Evolutionary conservation across 352 stramenopile genomes (phyloP).

Genomic region (Globisporangium middletonii): DNA sequence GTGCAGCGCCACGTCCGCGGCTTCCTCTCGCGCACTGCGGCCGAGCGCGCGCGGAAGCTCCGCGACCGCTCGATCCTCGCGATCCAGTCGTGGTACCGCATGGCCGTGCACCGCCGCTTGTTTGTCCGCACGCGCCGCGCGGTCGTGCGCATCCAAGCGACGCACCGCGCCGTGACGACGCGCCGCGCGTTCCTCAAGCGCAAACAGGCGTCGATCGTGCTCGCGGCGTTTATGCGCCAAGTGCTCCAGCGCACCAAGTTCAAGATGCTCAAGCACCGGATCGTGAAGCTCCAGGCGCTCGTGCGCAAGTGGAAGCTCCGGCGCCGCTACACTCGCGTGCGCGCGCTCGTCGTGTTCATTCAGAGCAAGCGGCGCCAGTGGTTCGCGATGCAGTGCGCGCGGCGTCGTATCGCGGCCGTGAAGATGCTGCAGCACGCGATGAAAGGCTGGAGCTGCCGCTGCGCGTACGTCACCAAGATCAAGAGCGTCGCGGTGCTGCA

Average conservation of each 20-base stretch:
- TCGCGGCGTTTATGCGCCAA: conserved; percentile 67
- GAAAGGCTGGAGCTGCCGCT: conserved; percentile 39
- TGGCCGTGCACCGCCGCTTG: conserved; percentile 25
- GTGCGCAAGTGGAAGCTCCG: conserved; percentile 39
- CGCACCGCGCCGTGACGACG: conserved; percentile 29
- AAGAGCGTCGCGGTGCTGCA: conserved; percentile 29
- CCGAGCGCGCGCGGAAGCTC: conserved; percentile 52
- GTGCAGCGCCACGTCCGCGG: conserved; percentile 44
- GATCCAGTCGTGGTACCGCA: conserved; percentile 58
- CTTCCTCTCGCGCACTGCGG: conserved; percentile 55
- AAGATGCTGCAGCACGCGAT: conserved; percentile 40
- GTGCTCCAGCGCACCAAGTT: conserved; percentile 60
- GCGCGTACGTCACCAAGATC: conserved; percentile 32
- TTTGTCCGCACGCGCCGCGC: conserved; percentile 25
- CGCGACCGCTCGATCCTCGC: conserved; percentile 25
- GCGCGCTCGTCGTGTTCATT: conserved; percentile 23
- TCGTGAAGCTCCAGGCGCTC: conserved; percentile 64
- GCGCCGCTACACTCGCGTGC: conserved; percentile 22
- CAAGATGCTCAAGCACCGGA: conserved; percentile 44
- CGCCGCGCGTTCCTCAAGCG: conserved; percentile 40
- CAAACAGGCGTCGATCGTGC: conserved; percentile 49
- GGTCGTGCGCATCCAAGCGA: conserved; percentile 39
- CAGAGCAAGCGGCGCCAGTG: conserved; percentile 44
- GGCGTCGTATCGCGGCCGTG: conserved; percentile 24
- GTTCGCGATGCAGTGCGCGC: conserved; percentile 17